Evolutionary conservation across 768 basidiomycete species (phyloP), one percentile per base, ranked within the genome.

Genomic region (Sarcomyxa edulis): DNA sequence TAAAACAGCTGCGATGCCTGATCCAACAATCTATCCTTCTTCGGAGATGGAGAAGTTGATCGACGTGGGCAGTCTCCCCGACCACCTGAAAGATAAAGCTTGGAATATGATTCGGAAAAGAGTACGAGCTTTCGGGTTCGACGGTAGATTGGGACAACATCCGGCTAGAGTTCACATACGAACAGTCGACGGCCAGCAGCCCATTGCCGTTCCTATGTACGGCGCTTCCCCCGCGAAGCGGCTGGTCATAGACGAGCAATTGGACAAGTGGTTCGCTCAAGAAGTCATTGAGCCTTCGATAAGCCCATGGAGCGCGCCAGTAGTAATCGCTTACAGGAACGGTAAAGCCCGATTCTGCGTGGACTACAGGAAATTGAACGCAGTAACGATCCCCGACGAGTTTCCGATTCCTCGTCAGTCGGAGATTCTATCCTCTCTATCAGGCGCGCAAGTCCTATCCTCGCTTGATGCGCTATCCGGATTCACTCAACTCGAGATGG

Each of bases 401-500:
- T 55, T 57, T 31, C 58, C 48, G 0, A 29, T 55, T 12, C 57
- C 52, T 0, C 10, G 39, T 19, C 52, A 60, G 38, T 48, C 40
- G 0, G 48, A 54, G n/a, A 55, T 56, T 42, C 35, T 59, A 3
- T 57, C 58, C 36, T 50, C 56, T 0, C 38, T 66, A 6, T 45
- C 48, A 2, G 64, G 62, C 0, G 41, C 53, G 3, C 56, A 64
- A 38, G 50, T 46, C 5, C 44, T 71, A 1, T 53, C 63, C n/a
- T n/a, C n/a, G n/a, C n/a, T n/a, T n/a, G n/a, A n/a, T n/a, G n/a
- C n/a, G n/a, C n/a, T n/a, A n/a, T 52, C 68, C 0, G 65, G 68
- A 7, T 72, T 69, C 39, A 66, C 61, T 0, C 71, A 72, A 40
- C 39, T 67, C n/a, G n/a, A n/a, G n/a, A n/a, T n/a, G n/a, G n/a